Evolutionary conservation across 1,284 basidiomycete species (phyloP), one percentile per base, ranked within the genome.

Genomic region (Pulveroboletus sp.): DNA sequence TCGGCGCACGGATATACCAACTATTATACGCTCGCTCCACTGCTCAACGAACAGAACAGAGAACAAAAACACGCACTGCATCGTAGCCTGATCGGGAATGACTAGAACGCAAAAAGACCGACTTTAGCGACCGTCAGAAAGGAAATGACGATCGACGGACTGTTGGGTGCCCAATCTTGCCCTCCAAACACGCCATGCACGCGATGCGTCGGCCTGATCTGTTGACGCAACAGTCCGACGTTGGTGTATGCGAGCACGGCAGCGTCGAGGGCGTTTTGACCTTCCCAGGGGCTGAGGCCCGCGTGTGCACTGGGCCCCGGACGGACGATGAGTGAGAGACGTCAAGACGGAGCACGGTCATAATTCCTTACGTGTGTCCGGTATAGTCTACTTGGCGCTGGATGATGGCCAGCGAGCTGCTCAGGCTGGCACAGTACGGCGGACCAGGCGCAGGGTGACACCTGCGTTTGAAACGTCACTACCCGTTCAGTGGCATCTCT

Each of bases 81-180:
- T 82, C 60, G 82, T 83, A 4, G 89, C 80, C 61, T 87, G 82
- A 64, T 89, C 89, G 2, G 91, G 92, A 53, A 94, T 92, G 55
- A 94, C 89, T 89, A 49, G 28, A 6, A 9, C 33, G 8, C 33
- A 38, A 36, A 25, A 31, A 47, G 15, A 18, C 4, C 52, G 46
- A 28, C n/a, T 20, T 60, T 18, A 56, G 48, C 7, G 15, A 35
- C 10, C 10, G 43, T 31, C 24, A 44, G 25, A 45, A 20, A 35
- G 17, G 24, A 17, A 25, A 46, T 12, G 15, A 11, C 2, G 15
- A 31, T 60, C 58, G 45, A 54, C 43, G 29, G 44, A 85, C 86
- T 81, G 56, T 86, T 86, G 0, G 81, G 74, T 3, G 77, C 81
- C 81, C 85, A 87, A 59, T 86, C 80, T 50, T 79, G 79, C 15